Evolutionary conservation across 1,284 basidiomycete species (phyloP), one percentile per base, ranked within the genome.

Genomic region (Erythrobasidium hasegawianum): DNA sequence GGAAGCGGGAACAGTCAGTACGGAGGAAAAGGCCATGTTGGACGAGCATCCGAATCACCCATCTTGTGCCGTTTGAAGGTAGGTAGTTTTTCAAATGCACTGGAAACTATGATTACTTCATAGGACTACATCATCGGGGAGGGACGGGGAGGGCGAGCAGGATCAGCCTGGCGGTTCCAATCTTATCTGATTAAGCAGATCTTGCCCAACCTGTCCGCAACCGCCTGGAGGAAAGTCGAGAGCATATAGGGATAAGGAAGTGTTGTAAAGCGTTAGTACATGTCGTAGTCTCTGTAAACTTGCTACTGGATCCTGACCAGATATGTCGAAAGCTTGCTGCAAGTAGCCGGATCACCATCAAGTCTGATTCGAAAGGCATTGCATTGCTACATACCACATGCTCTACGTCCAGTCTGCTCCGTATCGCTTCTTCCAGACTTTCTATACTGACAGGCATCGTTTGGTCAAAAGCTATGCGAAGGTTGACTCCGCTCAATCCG

Each of bases 71-170:
- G 64, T 64, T 72, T 73, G 26, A 75, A 64, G 0, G 73, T 74
- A 7, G 71, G 69, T 59, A 73, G 73, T 56, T 73, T 73, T 11
- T 70, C 65, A 33, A 75, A 75, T 0, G 71, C 70, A 2, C 70
- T 69, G 0, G 73, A 72, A 14, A 75, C 74, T 64, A 75, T 74
- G 18, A 73, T 66, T 43, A 75, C 73, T 56, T 74, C 73, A 58
- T 71, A 75, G 18, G 71, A 71, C 74, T 75, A 68, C 2, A 8
- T 33, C 11, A 33, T 33, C 33, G 18, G 29, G 27, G 24, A 11
- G 40, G 16, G 13, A 53, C 29, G 20, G 18, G 39, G 11, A 13
- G 14, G 18, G 22, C 22, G 24, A 14, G 26, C 4, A 54, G 24
- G 16, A 13, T 26, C 24, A 22, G 20, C 14, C 18, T n/a, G 9